Percentiles rank a stretch among this genome's conserved stretches.
These are phyloP conservation scores for Macrocystidia cucumis DNA, from an alignment of 1,284 basidiomycete genomes.

Conservation along the genomic window DNA sequence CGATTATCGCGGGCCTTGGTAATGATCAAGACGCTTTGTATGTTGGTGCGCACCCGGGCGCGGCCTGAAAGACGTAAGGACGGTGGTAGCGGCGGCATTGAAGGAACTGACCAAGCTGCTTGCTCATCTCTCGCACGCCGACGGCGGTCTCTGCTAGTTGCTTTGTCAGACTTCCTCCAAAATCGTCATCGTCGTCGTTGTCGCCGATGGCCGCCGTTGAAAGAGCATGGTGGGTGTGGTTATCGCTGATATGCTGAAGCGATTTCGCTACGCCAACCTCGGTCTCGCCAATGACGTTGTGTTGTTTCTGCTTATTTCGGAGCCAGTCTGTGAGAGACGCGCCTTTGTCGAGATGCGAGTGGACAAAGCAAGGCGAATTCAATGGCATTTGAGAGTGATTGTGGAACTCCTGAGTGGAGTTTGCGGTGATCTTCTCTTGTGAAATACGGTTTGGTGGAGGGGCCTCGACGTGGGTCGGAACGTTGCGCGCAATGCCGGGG, in stretches of 20 bases:
- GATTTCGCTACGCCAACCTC: constrained; percentile 41
- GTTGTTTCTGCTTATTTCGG: constrained; percentile 34
- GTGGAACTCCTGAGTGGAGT: too few relatives aligned
- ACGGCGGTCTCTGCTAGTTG: constrained; percentile 97
- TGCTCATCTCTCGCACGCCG: constrained; percentile 97
- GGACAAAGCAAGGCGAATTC: constrained; percentile 79
- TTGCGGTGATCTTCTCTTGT: too few relatives aligned
- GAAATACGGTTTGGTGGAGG: constrained; percentile 13
- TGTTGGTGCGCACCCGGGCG: constrained; percentile 85
- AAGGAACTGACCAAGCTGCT: constrained; percentile 78
- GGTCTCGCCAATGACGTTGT: constrained; percentile 19
- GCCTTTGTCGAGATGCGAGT: constrained; percentile 76
- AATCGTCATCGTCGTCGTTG: constrained; percentile 55
- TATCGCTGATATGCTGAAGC: constrained; percentile 27
- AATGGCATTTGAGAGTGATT: constrained; percentile 30
- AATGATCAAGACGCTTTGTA: constrained; percentile 92
- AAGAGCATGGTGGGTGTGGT: constrained; percentile 10
- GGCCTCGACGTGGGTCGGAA: too few relatives aligned
- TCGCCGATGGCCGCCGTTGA: constrained; percentile 10
- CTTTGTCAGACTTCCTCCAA: constrained; percentile 74
- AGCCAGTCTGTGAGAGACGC: constrained; percentile 69
- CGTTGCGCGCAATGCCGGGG: too few relatives aligned
- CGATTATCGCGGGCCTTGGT: constrained; percentile 98
- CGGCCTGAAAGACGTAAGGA: constrained; percentile 50
- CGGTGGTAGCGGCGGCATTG: constrained; percentile 12